A percentile compares a stretch with the other conserved stretches of the same genome.
These are phyloP conservation scores for Tylopilus sp. DNA, from an alignment of 768 basidiomycete genomes.

Conservation along the genomic window DNA sequence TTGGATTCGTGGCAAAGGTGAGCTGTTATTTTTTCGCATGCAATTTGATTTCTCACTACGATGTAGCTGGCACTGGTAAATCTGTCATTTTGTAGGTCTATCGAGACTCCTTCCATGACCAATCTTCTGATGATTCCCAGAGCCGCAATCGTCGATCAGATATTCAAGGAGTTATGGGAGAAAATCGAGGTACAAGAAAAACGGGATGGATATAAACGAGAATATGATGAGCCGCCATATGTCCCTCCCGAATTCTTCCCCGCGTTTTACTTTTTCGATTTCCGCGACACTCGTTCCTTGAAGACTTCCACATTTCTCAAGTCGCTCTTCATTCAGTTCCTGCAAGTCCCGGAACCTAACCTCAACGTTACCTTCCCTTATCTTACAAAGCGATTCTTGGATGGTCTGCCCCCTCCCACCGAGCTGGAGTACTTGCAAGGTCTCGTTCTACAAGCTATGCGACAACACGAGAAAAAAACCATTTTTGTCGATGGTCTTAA, in stretches of 20 bases:
- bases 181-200: slow-evolving; percentile 22
- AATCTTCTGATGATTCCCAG: slow-evolving; percentile 16
- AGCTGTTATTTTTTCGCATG: background rate
- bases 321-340: slow-evolving; percentile 25
- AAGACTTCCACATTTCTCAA: slow-evolving; percentile 18
- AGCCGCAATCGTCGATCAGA: slow-evolving; percentile 23
- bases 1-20: slow-evolving; percentile 26
- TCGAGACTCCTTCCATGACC: background rate
- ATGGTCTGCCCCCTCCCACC: slow-evolving; percentile 18
- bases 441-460: slow-evolving; percentile 23
- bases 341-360: slow-evolving; percentile 22
- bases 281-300: slow-evolving; percentile 22
- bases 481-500: slow-evolving; percentile 26
- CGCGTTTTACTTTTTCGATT: slow-evolving; percentile 28
- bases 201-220: slow-evolving; percentile 11
- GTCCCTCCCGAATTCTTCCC: slow-evolving; percentile 25
- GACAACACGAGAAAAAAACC: slow-evolving; percentile 17
- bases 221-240: slow-evolving; percentile 13
- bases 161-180: slow-evolving; percentile 22
- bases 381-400: slow-evolving; percentile 12
- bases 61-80: slow-evolving; percentile 20
- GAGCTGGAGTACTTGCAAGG: slow-evolving; percentile 12
- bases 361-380: slow-evolving; percentile 20
- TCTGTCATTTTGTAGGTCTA: slow-evolving; percentile 22
- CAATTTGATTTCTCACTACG: slow-evolving; percentile 1